Conservation (phyloP, 2,329 filamentous ascomycete species). For the Curvularia hawaiiensis region DNA sequence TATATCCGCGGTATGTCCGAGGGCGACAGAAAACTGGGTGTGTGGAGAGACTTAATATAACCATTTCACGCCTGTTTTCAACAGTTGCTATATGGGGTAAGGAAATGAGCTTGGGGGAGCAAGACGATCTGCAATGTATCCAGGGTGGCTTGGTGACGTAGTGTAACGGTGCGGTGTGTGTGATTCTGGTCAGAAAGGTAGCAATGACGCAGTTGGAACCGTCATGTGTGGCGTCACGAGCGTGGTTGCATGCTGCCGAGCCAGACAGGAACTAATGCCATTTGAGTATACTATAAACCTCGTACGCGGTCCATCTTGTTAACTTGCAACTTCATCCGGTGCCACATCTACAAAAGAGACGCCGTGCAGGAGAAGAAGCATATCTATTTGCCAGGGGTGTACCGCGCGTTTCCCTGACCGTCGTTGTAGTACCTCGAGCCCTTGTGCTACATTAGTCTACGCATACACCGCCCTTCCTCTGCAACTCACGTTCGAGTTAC, state of each 20-base stretch:
- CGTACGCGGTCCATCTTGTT: neutral
- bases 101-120: neutral
- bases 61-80: constrained; percentile 17
- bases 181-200: neutral
- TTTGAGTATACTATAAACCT: neutral
- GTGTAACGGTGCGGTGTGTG: neutral
- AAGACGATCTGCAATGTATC: neutral
- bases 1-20: constrained; percentile 12
- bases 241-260: neutral
- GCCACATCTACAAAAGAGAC: neutral
- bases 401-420: constrained; percentile 39
- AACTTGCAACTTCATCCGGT: neutral
- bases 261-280: neutral
- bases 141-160: neutral
- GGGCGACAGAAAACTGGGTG: neutral
- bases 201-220: neutral
- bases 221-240: neutral
- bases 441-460: neutral
- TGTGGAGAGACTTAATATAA: constrained; percentile 14
- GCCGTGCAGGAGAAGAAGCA: neutral
- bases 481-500: constrained; percentile 31
- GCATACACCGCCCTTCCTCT: neutral
- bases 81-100: constrained; percentile 17
- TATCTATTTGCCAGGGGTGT: constrained; percentile 33
- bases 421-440: constrained; percentile 48